phyloP scores from a whole-genome alignment of 2,329 filamentous ascomycete species.

The Cytospora piceicola region DNA sequence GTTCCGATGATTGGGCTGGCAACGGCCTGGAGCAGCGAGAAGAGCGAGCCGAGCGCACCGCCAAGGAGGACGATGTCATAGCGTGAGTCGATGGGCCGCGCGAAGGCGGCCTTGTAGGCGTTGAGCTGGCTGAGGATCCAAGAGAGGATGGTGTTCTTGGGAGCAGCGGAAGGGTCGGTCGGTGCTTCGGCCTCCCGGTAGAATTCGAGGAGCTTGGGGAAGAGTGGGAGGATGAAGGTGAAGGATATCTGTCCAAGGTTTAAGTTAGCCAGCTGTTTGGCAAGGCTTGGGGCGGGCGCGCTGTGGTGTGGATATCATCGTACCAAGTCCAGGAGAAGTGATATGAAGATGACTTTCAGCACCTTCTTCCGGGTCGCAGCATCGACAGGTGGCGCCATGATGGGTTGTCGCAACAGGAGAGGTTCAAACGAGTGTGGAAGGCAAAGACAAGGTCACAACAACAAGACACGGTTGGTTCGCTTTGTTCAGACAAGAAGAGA shows the following conservation, averaged over 20 bases:
- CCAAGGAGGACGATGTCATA: constrained; percentile 97
- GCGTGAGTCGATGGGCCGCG: constrained; percentile 88
- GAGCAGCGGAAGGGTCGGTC: constrained; percentile 46
- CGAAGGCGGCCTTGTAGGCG: constrained; percentile 91
- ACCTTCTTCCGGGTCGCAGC: constrained; percentile 73
- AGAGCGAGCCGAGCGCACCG: constrained; percentile 89
- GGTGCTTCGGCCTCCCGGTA: constrained; percentile 82
- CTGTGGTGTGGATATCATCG: constrained; percentile 37
- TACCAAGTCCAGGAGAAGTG: constrained; percentile 88
- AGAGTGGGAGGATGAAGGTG: constrained; percentile 96
- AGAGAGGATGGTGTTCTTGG: constrained; percentile 69
- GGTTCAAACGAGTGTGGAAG: constrained; percentile 5
- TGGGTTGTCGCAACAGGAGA: background rate
- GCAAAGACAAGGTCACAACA: background rate
- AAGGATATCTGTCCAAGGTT: constrained; percentile 76
- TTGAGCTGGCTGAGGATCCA: constrained; percentile 83
- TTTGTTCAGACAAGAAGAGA: background rate
- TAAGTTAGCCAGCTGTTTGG: constrained; percentile 25
- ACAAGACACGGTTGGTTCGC: background rate
- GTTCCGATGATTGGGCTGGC: constrained; percentile 89
- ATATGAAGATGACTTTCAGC: constrained; percentile 84
- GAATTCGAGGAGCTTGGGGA: constrained; percentile 93
- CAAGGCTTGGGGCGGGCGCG: constrained; percentile 4
- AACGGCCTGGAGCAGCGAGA: constrained; percentile 86
- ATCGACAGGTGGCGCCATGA: constrained; percentile 51